Base-by-base conservation (phyloP, 1,284 basidiomycete species). In the Pseudomicrostroma phylloplanum region DNA sequence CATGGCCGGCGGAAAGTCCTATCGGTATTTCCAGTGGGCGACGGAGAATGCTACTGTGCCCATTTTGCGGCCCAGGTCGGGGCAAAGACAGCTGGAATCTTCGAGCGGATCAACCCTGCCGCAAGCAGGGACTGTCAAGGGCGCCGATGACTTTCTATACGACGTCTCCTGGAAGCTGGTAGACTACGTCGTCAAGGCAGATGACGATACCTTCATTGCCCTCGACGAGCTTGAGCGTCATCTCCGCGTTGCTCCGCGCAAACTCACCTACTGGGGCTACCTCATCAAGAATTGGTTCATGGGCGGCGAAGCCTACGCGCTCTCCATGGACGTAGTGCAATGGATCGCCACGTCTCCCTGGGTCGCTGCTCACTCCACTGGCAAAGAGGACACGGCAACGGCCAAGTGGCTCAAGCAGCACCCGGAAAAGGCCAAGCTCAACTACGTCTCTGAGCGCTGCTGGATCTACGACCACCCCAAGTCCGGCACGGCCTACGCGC, bases 401-500 rank as follows among this genome's bases (percentile, higher is more conserved):
- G 87, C 92, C 2, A 89, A 88, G 70, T 98, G 94, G 96, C 91
- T 98, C 85, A 84, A 85, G 41, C 78, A 87, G 62, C 93, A 97
- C 81, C 94, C 94, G 0, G 85, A 87, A 55, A 86, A 88, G 12
- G 81, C 85, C 41, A 84, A 88, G 67, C 86, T 98, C 43, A 85
- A 91, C 59, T 97, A 92, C 92, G 84, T 85, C 36, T 89, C 90
- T 71, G 94, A 98, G 78, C 86, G 88, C 30, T 97, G 94, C 80
- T 96, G 91, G 91, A 92, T 98, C 69, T 96, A 98, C 80, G 94
- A 98, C 80, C 93, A 96, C 80, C 94, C 94, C 0, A 88, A 91
- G 58, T 87, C 89, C 1, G 88, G 89, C 55, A 96, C 93, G 82
- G 63, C 80, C 15, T 96, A 97, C 79, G 87, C 91, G 4, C 94